Percentiles rank a stretch among this genome's conserved stretches.
These are phyloP conservation scores for Globisporangium recalcitrans DNA, from an alignment of 352 stramenopile species.

Conservation along the genomic window DNA sequence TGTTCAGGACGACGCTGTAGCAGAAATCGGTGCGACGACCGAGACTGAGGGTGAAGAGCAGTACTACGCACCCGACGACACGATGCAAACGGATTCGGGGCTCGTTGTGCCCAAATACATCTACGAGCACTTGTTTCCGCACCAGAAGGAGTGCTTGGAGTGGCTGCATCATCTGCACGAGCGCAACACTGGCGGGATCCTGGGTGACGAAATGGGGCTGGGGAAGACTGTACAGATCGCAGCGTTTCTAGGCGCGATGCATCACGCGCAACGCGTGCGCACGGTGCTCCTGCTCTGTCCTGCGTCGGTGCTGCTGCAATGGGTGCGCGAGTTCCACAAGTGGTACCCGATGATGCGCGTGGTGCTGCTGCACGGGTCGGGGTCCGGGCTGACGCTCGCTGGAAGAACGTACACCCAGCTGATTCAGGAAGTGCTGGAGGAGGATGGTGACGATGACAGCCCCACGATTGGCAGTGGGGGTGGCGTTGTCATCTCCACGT, in stretches of 20 bases:
- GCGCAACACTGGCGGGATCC: constrained; percentile 95
- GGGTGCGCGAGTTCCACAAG: constrained; percentile 92
- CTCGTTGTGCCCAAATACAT: constrained; percentile 67
- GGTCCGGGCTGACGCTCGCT: constrained; percentile 44
- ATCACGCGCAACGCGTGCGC: constrained; percentile 45
- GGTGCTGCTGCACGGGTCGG: constrained; percentile 86
- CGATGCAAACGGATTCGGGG: constrained; percentile 55
- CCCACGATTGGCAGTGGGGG: constrained; percentile 25
- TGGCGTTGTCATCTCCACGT: constrained; percentile 95
- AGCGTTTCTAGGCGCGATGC: constrained; percentile 76
- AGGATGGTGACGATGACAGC: constrained; percentile 8
- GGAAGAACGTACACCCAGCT: constrained; percentile 46
- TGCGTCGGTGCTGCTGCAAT: constrained; percentile 95
- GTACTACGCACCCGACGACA: constrained; percentile 45
- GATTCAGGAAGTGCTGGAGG: constrained; percentile 56
- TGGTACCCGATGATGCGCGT: constrained; percentile 89
- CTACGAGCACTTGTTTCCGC: constrained; percentile 85
- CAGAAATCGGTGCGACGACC: neutral
- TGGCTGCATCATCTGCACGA: constrained; percentile 97
- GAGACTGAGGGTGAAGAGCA: constrained; percentile 5
- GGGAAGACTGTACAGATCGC: constrained; percentile 96
- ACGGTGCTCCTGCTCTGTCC: constrained; percentile 91
- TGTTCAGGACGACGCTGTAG: constrained; percentile 2
- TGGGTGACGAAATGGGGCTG: constrained; percentile 95
- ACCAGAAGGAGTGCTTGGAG: constrained; percentile 93